Conservation (phyloP, 2,329 filamentous ascomycete genomes). For the Hymenotorrendiella dingleyae region DNA sequence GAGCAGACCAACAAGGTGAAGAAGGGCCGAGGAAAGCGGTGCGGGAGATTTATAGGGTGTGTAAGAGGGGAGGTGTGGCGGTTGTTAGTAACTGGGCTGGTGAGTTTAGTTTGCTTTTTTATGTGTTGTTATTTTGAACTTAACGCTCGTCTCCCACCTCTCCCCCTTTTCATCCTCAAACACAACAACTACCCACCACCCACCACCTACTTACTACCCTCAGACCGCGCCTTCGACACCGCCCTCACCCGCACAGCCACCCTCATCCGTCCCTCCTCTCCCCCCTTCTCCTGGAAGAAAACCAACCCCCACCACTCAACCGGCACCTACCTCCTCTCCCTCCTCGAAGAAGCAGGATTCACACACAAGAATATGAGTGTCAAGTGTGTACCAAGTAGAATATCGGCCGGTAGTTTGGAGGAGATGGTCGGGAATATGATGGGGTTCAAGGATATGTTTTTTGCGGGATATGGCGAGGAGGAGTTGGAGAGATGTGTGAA, state of each 20-base stretch:
- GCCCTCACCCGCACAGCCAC: constrained; percentile 5
- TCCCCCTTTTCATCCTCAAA: no score
- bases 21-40: constrained; percentile 65
- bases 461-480: constrained; percentile 15
- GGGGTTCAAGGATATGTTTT: constrained; percentile 16
- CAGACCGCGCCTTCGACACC: constrained; percentile 7
- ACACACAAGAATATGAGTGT: constrained; percentile 7
- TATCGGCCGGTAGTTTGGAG: constrained; percentile 8
- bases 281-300: no score
- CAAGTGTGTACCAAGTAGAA: constrained; percentile 3
- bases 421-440: constrained; percentile 16
- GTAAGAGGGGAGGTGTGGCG: constrained; percentile 78
- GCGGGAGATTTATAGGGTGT: constrained; percentile 73
- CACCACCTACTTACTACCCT: no score
- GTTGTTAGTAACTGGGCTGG: constrained; percentile 14
- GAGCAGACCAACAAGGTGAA: constrained; percentile 45
- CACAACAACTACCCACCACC: no score
- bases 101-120: no score
- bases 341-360: constrained; percentile 15
- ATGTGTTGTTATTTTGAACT: no score
- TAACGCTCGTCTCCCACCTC: no score
- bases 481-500: constrained; percentile 6
- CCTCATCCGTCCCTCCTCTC: constrained; percentile 10
- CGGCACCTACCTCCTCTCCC: constrained; percentile 9
- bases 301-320: constrained; percentile 1